These are phyloP conservation scores for Phylloporus sp. DNA, from an alignment of 768 basidiomycete genomes.

Conservation along the genomic window DNA sequence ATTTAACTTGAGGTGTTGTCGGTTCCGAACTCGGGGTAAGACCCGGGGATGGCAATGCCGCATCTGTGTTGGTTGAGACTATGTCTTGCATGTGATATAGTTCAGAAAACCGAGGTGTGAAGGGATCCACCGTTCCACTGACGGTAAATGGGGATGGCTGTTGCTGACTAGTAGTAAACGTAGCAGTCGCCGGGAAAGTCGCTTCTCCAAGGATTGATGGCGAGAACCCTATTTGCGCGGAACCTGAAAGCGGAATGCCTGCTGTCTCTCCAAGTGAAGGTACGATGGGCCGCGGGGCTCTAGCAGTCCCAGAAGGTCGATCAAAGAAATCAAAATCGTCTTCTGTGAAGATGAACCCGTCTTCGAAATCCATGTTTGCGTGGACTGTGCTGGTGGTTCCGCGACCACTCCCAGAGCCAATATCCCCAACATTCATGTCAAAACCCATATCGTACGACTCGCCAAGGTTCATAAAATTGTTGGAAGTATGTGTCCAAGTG, in stretches of 20 bases:
- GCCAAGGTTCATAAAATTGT: slow-evolving; percentile 35
- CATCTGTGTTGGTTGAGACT: slow-evolving; percentile 35
- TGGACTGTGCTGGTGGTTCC: slow-evolving; percentile 21
- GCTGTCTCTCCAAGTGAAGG: slow-evolving; percentile 17
- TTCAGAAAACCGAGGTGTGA: slow-evolving; percentile 21
- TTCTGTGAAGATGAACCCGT: slow-evolving; percentile 61
- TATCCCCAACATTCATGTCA: slow-evolving; percentile 40
- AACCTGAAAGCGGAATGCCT: slow-evolving; percentile 31
- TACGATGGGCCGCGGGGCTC: slow-evolving; percentile 16
- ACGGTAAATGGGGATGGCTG: slow-evolving; percentile 28
- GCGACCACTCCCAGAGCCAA: slow-evolving; percentile 28
- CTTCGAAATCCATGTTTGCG: slow-evolving; percentile 48
- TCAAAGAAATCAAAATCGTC: slow-evolving; percentile 91
- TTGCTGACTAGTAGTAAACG: slow-evolving; percentile 27
- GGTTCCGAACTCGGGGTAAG: slow-evolving; percentile 47
- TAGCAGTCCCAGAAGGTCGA: slow-evolving; percentile 37
- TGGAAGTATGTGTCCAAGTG: slow-evolving; percentile 35
- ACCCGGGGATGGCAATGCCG: slow-evolving; percentile 48
- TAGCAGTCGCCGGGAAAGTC: slow-evolving; percentile 19
- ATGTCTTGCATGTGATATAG: slow-evolving; percentile 22
- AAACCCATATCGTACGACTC: slow-evolving; percentile 44
- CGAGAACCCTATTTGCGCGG: slow-evolving; percentile 33
- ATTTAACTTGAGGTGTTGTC: slow-evolving; percentile 49
- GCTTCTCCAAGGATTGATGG: slow-evolving; percentile 30
- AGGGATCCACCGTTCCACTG: slow-evolving; percentile 17